phyloP scores from a whole-genome alignment of 2,329 filamentous ascomycete species.

The Colletotrichum spinosum region DNA sequence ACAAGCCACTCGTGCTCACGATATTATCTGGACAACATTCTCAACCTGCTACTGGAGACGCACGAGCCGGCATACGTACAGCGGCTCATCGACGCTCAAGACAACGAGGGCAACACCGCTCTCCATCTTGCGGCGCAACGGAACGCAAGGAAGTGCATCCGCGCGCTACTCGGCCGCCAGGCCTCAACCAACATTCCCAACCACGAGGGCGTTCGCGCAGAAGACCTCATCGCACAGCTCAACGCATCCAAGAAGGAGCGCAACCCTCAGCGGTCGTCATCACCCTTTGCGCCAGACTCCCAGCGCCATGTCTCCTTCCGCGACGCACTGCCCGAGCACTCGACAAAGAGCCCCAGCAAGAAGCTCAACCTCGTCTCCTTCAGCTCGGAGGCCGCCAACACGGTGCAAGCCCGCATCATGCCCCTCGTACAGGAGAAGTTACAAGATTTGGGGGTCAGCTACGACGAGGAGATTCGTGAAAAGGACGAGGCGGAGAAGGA shows the following conservation, averaged over 20 bases:
- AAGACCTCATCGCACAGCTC: slow-evolving; percentile 82
- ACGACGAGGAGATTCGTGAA: slow-evolving; percentile 81
- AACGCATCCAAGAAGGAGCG: slow-evolving; percentile 77
- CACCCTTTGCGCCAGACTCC: slow-evolving; percentile 72
- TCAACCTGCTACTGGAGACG: slow-evolving; percentile 86
- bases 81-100: slow-evolving; percentile 82
- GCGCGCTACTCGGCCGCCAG: slow-evolving; percentile 81
- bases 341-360: slow-evolving; percentile 44
- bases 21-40: slow-evolving; percentile 92
- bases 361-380: slow-evolving; percentile 56
- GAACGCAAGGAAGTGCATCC: slow-evolving; percentile 89
- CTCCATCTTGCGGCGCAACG: slow-evolving; percentile 80
- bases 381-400: slow-evolving; percentile 74
- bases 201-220: slow-evolving; percentile 82
- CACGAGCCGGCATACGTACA: slow-evolving; percentile 82
- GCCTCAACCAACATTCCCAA: slow-evolving; percentile 88
- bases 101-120: slow-evolving; percentile 90
- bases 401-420: slow-evolving; percentile 76
- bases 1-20: slow-evolving; percentile 89
- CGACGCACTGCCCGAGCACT: slow-evolving; percentile 58
- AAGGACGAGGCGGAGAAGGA: slow-evolving; percentile 78
- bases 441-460: slow-evolving; percentile 75
- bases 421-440: slow-evolving; percentile 79
- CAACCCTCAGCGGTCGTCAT: slow-evolving; percentile 80
- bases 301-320: slow-evolving; percentile 66